phyloP scores from a whole-genome alignment of 2,329 filamentous ascomycete genomes.

The Microdochium paspali region DNA sequence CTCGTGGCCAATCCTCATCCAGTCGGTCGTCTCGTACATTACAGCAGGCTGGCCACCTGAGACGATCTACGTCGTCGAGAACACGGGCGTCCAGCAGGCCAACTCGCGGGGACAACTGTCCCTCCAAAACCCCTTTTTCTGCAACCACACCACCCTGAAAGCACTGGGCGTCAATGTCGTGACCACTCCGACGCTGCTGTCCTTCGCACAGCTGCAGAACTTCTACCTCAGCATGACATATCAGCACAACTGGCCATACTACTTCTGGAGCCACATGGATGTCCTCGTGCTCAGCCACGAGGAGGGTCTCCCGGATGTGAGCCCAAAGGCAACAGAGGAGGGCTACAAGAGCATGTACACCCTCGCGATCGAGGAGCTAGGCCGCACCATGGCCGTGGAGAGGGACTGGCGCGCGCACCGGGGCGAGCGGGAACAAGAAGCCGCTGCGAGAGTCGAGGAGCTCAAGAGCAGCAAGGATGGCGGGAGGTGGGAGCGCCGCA shows the following conservation, averaged over 20 bases:
- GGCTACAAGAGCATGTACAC: slow-evolving; percentile 14
- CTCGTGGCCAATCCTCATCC: slow-evolving; percentile 35
- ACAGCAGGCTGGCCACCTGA: slow-evolving; percentile 36
- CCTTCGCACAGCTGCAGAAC: slow-evolving; percentile 44
- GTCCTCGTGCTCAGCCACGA: slow-evolving; percentile 31
- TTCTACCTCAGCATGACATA: slow-evolving; percentile 36
- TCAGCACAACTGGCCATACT: slow-evolving; percentile 32
- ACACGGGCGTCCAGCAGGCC: slow-evolving; percentile 33
- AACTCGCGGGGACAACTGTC: slow-evolving; percentile 27
- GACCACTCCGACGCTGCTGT: slow-evolving; percentile 37
- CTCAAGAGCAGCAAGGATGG: slow-evolving; percentile 29
- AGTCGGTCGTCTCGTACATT: slow-evolving; percentile 35
- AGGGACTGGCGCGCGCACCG: background rate
- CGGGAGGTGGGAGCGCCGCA: slow-evolving; percentile 22
- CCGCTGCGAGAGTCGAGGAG: slow-evolving; percentile 16
- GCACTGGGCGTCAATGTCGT: slow-evolving; percentile 28
- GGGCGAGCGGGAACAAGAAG: slow-evolving; percentile 13
- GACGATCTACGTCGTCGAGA: slow-evolving; percentile 39
- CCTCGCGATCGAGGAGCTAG: slow-evolving; percentile 15
- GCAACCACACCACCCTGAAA: slow-evolving; percentile 29
- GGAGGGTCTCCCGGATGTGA: slow-evolving; percentile 16
- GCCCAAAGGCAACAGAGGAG: slow-evolving; percentile 19
- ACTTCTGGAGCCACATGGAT: slow-evolving; percentile 46
- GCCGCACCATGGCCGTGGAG: slow-evolving; percentile 12
- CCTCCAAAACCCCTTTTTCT: slow-evolving; percentile 34